Conservation (phyloP, 768 basidiomycete species). For the Termitomyces sp. region DNA sequence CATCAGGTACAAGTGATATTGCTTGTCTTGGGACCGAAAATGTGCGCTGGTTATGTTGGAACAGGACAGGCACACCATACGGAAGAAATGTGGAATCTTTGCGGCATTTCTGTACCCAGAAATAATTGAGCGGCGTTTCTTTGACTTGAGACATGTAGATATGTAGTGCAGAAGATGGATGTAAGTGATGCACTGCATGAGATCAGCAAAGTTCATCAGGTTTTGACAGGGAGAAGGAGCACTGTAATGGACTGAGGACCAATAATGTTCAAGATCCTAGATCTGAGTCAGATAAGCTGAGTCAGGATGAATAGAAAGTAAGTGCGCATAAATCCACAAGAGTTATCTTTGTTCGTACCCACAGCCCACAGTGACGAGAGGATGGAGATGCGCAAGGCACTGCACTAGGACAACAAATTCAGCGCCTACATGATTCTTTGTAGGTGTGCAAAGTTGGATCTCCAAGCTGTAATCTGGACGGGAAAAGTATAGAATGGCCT, state of each 20-base stretch:
- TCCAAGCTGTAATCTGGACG: neutral
- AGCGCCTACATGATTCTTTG: neutral
- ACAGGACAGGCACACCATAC: neutral
- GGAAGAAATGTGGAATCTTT: neutral
- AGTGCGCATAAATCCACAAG: neutral
- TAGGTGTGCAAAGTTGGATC: neutral
- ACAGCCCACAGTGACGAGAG: neutral
- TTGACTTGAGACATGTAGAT: neutral
- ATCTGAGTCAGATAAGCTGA: neutral
- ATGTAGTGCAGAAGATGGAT: neutral
- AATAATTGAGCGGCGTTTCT: neutral
- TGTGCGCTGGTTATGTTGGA: neutral
- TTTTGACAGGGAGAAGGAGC: too few species aligned
- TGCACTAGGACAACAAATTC: neutral
- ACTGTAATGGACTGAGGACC: neutral
- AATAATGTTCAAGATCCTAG: neutral
- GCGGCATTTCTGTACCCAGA: neutral
- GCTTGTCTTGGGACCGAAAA: neutral
- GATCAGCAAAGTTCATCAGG: neutral
- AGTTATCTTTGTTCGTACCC: neutral
- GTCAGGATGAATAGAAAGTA: neutral
- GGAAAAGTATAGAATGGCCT: neutral
- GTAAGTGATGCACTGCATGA: neutral
- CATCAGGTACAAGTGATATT: neutral
- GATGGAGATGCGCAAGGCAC: neutral